Evolutionary conservation across 352 stramenopile species (phyloP).

Genomic region (Blastocystis sp.): DNA sequence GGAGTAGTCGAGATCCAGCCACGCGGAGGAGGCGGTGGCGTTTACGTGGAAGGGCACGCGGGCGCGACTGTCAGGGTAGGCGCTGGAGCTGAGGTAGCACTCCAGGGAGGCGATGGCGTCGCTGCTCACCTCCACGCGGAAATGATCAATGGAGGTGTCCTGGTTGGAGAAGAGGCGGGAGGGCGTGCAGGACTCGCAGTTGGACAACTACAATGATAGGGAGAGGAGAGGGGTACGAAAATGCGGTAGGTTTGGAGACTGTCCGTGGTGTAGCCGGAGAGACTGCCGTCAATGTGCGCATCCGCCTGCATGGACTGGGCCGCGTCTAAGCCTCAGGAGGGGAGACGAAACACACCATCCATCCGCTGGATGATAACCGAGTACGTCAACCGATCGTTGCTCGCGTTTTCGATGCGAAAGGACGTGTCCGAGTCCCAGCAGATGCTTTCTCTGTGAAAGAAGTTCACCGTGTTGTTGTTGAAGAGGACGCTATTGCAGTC

Average conservation of each 20-base stretch:
- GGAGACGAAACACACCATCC: not conserved
- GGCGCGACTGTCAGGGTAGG: conserved; percentile 10
- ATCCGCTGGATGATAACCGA: conserved; percentile 33
- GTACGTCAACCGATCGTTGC: not conserved
- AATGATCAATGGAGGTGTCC: not conserved
- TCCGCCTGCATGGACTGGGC: not conserved
- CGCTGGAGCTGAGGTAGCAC: conserved; percentile 30
- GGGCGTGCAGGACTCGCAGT: not conserved
- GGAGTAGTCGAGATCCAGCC: not conserved
- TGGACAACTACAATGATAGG: conserved; percentile 13
- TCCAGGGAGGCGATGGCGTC: not conserved
- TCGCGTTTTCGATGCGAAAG: conserved; percentile 9
- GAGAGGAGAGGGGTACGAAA: conserved; percentile 4
- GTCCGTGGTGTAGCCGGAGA: conserved; percentile 27
- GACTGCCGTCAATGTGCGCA: not conserved
- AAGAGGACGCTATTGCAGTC: conserved; percentile 6
- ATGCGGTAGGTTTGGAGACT: conserved; percentile 34
- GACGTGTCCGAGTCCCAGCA: conserved; percentile 4
- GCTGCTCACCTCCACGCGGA: not conserved
- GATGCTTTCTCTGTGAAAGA: conserved; percentile 29
- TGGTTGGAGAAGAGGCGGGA: not conserved
- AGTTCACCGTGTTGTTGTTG: not conserved
- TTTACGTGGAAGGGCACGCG: not conserved
- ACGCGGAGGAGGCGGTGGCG: not conserved
- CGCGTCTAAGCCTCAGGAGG: not conserved